Percentiles rank a stretch among this genome's conserved stretches.
Conservation (phyloP, 2,329 filamentous ascomycete species). For the Hymenoscyphus salicellus region DNA sequence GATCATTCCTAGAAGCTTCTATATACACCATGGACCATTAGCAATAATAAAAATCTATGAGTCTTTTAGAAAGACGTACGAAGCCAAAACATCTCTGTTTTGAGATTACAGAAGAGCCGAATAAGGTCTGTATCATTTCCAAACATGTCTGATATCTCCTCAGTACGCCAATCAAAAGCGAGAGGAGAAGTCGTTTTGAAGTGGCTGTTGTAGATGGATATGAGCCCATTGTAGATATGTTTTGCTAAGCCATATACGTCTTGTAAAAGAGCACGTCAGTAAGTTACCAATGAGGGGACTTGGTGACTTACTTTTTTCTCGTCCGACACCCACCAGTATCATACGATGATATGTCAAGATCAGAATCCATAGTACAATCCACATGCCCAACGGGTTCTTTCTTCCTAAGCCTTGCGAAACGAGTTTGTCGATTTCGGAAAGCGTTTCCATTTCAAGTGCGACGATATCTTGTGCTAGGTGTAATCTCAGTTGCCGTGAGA, state of each 20-base stretch:
- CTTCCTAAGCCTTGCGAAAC: not conserved
- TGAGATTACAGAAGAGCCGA: not conserved
- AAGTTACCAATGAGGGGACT: not conserved
- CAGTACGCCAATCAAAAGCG: not conserved
- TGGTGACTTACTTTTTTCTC: not conserved
- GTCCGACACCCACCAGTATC: not conserved
- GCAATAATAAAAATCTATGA: too few species aligned
- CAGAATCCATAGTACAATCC: not conserved
- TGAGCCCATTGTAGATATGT: not conserved
- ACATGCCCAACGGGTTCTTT: not conserved
- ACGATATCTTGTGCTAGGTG: not conserved
- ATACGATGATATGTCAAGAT: not conserved
- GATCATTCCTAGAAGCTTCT: too few species aligned
- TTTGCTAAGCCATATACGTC: not conserved
- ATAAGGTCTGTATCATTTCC: not conserved
- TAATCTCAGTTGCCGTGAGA: not conserved
- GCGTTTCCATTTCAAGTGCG: not conserved
- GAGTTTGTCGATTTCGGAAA: not conserved
- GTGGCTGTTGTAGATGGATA: not conserved
- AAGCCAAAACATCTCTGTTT: not conserved
- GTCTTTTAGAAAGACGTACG: too few species aligned
- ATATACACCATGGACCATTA: too few species aligned
- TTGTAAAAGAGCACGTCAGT: not conserved
- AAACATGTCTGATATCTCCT: not conserved
- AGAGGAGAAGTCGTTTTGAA: not conserved